Percentiles rank a stretch among this genome's conserved stretches.
Evolutionary conservation across 148 eudicot species (phyloP).

Genomic region (Persicaria maculosa): DNA sequence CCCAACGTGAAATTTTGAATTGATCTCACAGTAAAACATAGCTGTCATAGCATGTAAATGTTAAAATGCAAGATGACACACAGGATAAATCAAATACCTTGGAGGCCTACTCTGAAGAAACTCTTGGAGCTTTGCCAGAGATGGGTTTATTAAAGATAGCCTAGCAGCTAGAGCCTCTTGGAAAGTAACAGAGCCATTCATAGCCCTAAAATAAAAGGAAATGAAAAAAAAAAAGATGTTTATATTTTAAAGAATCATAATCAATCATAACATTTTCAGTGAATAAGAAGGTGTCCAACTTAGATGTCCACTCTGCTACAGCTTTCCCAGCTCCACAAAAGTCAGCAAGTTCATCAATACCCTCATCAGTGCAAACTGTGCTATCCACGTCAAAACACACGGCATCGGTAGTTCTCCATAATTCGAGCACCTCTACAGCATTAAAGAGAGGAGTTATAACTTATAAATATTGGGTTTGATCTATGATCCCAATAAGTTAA

Average conservation of each 20-base stretch:
- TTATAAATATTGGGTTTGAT: constrained; percentile 1
- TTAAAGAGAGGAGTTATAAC: not conserved
- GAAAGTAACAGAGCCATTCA: constrained; percentile 83
- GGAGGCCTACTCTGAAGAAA: constrained; percentile 74
- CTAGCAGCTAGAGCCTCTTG: constrained; percentile 79
- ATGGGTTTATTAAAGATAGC: constrained; percentile 66
- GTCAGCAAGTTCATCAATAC: constrained; percentile 93
- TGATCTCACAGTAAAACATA: not conserved
- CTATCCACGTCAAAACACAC: constrained; percentile 98
- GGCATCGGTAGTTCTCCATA: constrained; percentile 71
- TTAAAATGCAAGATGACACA: not conserved
- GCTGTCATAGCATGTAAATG: not conserved
- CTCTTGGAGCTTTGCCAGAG: constrained; percentile 53
- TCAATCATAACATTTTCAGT: not conserved
- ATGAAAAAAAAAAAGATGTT: not conserved
- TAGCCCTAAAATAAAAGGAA: constrained; percentile 46
- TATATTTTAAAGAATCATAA: not conserved
- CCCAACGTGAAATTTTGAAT: not conserved
- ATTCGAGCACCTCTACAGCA: constrained; percentile 58
- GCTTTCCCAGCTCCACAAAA: constrained; percentile 97
- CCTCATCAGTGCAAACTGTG: constrained; percentile 94
- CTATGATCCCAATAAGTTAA: not conserved
- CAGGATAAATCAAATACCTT: constrained; percentile 27
- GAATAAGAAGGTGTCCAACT: constrained; percentile 31
- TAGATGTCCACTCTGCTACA: constrained; percentile 96